phyloP scores from a whole-genome alignment of 805 yeast species.

The Candida ascalaphidarum region DNA sequence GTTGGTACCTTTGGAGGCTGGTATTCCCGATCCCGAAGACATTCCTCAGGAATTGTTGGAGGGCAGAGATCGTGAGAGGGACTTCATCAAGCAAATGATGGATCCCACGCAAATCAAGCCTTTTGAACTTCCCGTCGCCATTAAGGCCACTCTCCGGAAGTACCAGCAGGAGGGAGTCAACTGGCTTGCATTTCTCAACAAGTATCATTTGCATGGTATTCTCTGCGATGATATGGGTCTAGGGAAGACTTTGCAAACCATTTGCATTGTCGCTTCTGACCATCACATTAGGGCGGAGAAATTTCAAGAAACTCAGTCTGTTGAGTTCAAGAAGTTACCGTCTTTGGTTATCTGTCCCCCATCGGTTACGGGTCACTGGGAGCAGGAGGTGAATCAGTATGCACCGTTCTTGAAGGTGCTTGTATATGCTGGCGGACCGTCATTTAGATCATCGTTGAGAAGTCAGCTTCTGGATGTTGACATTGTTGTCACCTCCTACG shows the following conservation, averaged over 20 bases:
- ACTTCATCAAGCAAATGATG: slow-evolving; percentile 95
- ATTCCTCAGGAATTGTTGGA: slow-evolving; percentile 75
- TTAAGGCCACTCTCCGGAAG: slow-evolving; percentile 85
- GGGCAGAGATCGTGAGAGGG: slow-evolving; percentile 91
- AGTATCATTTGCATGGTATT: slow-evolving; percentile 93
- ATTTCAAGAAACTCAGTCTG: slow-evolving; percentile 47
- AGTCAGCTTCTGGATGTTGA: slow-evolving; percentile 51
- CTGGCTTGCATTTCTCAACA: slow-evolving; percentile 93
- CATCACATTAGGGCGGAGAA: slow-evolving; percentile 78
- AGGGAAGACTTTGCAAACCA: slow-evolving; percentile 94
- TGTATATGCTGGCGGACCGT: slow-evolving; percentile 92
- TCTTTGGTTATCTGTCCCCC: slow-evolving; percentile 93
- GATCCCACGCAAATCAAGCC: slow-evolving; percentile 87
- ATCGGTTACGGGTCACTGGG: slow-evolving; percentile 98
- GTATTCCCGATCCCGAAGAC: slow-evolving; percentile 90
- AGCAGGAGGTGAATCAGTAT: slow-evolving; percentile 83
- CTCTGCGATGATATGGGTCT: slow-evolving; percentile 99
- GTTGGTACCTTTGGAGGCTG: slow-evolving; percentile 93
- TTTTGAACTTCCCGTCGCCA: slow-evolving; percentile 81
- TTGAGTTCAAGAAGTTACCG: slow-evolving; percentile 69
- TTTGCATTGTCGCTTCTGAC: slow-evolving; percentile 94
- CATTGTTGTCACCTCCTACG: slow-evolving; percentile 89
- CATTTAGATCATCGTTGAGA: slow-evolving; percentile 52
- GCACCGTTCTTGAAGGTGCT: slow-evolving; percentile 78
- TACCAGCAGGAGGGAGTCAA: slow-evolving; percentile 98